Evolutionary conservation across 176 grass and related monocot genomes (phyloP), one percentile per base, ranked within the genome.

Genomic region (Musa schizocarpa): DNA sequence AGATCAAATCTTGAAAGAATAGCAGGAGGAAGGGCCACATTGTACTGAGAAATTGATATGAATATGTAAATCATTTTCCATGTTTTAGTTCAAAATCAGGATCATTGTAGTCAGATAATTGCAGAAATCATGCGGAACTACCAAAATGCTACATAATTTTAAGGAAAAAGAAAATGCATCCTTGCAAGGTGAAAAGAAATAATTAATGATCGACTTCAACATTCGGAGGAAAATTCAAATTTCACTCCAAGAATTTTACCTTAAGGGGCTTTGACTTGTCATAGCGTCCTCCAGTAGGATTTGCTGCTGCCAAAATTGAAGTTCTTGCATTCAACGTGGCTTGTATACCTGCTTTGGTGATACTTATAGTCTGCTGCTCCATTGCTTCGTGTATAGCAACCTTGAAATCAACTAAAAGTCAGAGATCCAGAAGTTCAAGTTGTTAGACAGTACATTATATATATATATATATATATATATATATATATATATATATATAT

Each of bases 311-410:
- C 29, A 99, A 89, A 87, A 99, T 94, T 78, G 95, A 91, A 72
- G 95, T 99, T 14, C 90, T 86, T 7, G 95, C 95, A 92, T 99
- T 94, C 73, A 94, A 75, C 74, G 90, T 94, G 72, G 95, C 95
- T 80, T 99, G 95, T 87, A 99, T 99, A 51, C 95, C 88, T 75
- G 95, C 95, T 92, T 99, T 99, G 68, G 95, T 99, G 82, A 99
- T 99, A 79, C 95, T 99, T 65, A 99, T 99, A 24, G 95, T 99
- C 86, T 99, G 95, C 66, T 99, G 95, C 76, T 94, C 95, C 95
- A 99, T 99, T 84, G 95, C 95, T 94, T 99, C 95, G 54, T 99
- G 90, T 92, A 99, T 99, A 78, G 95, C 95, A 2, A 99, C 95
- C 95, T 94, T 86, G 11, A 74, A 52, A 82, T 74, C n/a, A 49